Conservation (phyloP, 352 stramenopile genomes). For the Globisporangium camurandrum region DNA sequence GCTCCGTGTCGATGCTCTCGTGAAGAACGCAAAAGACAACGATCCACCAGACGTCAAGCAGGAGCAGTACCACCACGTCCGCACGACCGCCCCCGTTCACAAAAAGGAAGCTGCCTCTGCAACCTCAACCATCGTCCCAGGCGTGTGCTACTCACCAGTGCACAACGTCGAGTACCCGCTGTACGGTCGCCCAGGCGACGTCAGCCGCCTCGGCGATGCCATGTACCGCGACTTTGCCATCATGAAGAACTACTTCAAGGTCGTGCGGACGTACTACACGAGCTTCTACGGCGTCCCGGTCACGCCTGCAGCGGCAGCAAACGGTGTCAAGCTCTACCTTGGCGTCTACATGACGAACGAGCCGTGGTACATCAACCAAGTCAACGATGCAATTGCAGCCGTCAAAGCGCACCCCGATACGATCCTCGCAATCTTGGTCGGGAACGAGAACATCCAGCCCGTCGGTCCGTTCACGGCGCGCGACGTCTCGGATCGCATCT, state of each 20-base stretch:
- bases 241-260: constrained; percentile 51
- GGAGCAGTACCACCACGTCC: neutral
- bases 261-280: constrained; percentile 77
- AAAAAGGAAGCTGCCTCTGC: constrained; percentile 8
- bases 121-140: constrained; percentile 19
- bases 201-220: constrained; percentile 27
- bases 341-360: constrained; percentile 73
- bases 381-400: constrained; percentile 32
- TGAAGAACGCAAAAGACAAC: neutral
- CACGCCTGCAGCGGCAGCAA: constrained; percentile 25
- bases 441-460: constrained; percentile 67
- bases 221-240: constrained; percentile 64
- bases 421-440: constrained; percentile 51
- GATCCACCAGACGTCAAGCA: constrained; percentile 1
- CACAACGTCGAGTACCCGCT: constrained; percentile 69
- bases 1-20: neutral
- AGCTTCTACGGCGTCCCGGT: constrained; percentile 50
- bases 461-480: constrained; percentile 29
- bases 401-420: constrained; percentile 45
- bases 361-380: constrained; percentile 46
- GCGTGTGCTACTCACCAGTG: constrained; percentile 71
- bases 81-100: neutral
- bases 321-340: constrained; percentile 54
- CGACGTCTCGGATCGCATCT: constrained; percentile 31
- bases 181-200: constrained; percentile 14